Percentiles rank a stretch among this genome's conserved stretches.
These are phyloP conservation scores for Starmerella ratchasimensis DNA, from an alignment of 805 yeast genomes.

Conservation along the genomic window DNA sequence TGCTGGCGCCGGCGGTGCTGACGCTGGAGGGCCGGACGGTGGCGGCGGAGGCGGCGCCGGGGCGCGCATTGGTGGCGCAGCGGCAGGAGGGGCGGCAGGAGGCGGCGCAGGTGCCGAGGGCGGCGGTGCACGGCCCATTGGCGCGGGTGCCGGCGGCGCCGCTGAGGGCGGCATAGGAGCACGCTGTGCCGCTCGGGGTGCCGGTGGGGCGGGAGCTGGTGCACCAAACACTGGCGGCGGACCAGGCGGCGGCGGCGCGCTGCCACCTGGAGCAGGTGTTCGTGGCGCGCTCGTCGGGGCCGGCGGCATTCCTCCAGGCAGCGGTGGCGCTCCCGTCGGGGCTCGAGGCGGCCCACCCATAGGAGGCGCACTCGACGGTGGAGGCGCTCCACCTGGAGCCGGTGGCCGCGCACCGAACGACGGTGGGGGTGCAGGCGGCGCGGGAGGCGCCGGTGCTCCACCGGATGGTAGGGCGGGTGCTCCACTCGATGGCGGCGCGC, in stretches of 20 bases:
- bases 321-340: neutral
- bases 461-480: too few species aligned
- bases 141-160: constrained; percentile 18
- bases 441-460: constrained; percentile 1
- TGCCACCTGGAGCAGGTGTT: constrained; percentile 18
- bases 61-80: constrained; percentile 5
- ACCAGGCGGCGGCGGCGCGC: constrained; percentile 10
- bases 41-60: constrained; percentile 3
- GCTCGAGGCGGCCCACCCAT: constrained; percentile 4
- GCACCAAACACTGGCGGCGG: constrained; percentile 21
- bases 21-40: constrained; percentile 18
- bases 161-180: constrained; percentile 16
- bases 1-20: constrained; percentile 18
- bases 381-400: too few species aligned
- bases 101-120: constrained; percentile 17
- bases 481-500: constrained; percentile 9
- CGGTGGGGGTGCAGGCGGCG: neutral
- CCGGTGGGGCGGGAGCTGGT: constrained; percentile 16
- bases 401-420: constrained; percentile 1
- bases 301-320: constrained; percentile 3
- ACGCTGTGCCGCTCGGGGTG: constrained; percentile 20
- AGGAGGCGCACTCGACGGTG: constrained; percentile 5
- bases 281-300: constrained; percentile 20
- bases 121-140: constrained; percentile 20
- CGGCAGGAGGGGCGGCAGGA: constrained; percentile 5